Evolutionary conservation across 768 basidiomycete species (phyloP), one percentile per base, ranked within the genome.

Genomic region (Hirschioporus abietinus): DNA sequence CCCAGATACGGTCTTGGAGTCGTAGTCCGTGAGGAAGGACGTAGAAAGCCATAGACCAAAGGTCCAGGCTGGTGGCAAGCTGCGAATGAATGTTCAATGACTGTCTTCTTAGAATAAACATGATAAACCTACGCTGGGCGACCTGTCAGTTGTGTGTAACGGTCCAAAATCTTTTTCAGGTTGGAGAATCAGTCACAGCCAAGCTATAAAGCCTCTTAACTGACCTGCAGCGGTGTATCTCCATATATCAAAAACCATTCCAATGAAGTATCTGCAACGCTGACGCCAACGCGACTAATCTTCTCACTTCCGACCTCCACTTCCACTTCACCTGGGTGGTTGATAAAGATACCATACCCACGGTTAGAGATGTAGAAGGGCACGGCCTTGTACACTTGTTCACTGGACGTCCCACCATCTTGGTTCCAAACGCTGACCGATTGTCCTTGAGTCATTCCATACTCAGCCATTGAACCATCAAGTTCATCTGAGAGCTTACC

Each of bases 1-100:
- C 1, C 83, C 77, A 5, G 86, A 84, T 18, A 92, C 90, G 0
- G 91, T 91, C 64, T 85, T 80, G 64, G 81, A 83, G 68, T 88
- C 88, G 75, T 84, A 90, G 27, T 83, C 83, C 0, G 91, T 91
- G 64, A 89, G 78, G 80, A 92, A 92, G 0, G 88, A 90, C 1
- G 90, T 91, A 17, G 89, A 88, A 42, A 91, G 80, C 88, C 90
- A 91, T 3, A 91, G 84, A 1, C 90, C 90, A 71, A 88, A 92
- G 0, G 89, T 86, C 90, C 90, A 91, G 4, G 84, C 76, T 1
- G 90, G 90, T 30, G 91, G 78, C 8, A 91, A 75, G 4, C 85
- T 90, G 42, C 75, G 36, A 76, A 69, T 71, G 64, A 59, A 72
- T 70, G 10, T 15, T 35, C n/a, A 62, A 66, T 68, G 64, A 30